phyloP scores from a whole-genome alignment of 352 stramenopile species.

The Elongisporangium prolatum region DNA sequence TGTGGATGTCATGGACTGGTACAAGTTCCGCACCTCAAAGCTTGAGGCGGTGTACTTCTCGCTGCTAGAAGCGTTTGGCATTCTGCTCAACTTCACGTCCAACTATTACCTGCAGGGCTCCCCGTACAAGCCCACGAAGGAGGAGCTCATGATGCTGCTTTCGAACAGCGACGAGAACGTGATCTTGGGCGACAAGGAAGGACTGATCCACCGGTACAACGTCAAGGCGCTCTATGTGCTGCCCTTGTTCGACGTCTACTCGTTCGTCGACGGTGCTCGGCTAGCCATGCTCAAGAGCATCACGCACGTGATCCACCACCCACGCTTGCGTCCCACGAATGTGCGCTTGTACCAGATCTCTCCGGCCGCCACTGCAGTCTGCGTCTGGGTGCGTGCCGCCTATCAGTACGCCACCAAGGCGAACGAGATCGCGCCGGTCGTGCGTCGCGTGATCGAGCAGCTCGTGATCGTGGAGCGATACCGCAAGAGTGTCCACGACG shows the following conservation, averaged over 20 bases:
- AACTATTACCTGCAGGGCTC: slow-evolving; percentile 53
- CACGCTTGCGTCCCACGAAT: slow-evolving; percentile 58
- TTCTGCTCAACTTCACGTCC: slow-evolving; percentile 68
- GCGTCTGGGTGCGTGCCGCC: slow-evolving; percentile 65
- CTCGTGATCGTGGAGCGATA: slow-evolving; percentile 50
- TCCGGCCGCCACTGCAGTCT: slow-evolving; percentile 53
- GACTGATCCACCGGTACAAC: slow-evolving; percentile 69
- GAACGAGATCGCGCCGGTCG: slow-evolving; percentile 58
- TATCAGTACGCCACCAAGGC: slow-evolving; percentile 67
- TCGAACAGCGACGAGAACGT: slow-evolving; percentile 81
- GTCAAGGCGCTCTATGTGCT: slow-evolving; percentile 78
- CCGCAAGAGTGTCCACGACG: slow-evolving; percentile 21
- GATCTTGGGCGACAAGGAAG: slow-evolving; percentile 70
- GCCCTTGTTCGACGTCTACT: slow-evolving; percentile 78
- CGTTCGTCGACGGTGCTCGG: slow-evolving; percentile 64
- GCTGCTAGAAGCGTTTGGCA: slow-evolving; percentile 59
- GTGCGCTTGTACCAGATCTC: slow-evolving; percentile 55
- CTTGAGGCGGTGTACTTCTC: slow-evolving; percentile 57
- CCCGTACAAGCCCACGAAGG: slow-evolving; percentile 34
- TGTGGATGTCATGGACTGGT: slow-evolving; percentile 69
- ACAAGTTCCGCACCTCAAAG: slow-evolving; percentile 52
- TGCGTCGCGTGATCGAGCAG: slow-evolving; percentile 49
- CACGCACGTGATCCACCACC: slow-evolving; percentile 71
- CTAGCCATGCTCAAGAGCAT: slow-evolving; percentile 51
- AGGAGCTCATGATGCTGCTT: slow-evolving; percentile 64